Percentiles rank a stretch among this genome's conserved stretches.
Evolutionary conservation across 2,329 filamentous ascomycete genomes (phyloP).

Genomic region (Emergomyces pasteurianus): DNA sequence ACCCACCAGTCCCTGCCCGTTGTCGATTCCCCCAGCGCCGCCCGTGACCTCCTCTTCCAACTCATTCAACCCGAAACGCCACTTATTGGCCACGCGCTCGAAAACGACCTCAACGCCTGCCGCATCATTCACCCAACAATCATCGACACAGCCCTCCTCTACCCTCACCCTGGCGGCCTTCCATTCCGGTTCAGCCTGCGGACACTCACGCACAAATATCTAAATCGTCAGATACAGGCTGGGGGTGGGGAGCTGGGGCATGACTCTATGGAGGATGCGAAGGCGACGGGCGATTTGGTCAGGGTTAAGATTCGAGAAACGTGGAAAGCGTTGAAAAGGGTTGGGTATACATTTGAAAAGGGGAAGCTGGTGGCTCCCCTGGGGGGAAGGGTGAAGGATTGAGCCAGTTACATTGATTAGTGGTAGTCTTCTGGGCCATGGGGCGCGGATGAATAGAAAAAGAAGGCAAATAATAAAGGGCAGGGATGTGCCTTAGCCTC

Average conservation of each 20-base stretch:
- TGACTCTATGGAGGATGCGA: conserved; percentile 84
- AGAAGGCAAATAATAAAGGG: conserved; percentile 5
- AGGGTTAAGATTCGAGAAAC: conserved; percentile 55
- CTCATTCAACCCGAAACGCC: conserved; percentile 66
- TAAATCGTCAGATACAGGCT: conserved; percentile 69
- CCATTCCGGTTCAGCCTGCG: conserved; percentile 72
- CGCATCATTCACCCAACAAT: conserved; percentile 76
- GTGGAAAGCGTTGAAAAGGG: conserved; percentile 54
- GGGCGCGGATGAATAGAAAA: conserved; percentile 19
- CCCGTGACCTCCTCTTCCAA: conserved; percentile 65
- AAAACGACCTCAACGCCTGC: conserved; percentile 83
- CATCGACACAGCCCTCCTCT: conserved; percentile 77
- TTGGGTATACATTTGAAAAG: conserved; percentile 48
- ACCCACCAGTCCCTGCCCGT: conserved; percentile 53
- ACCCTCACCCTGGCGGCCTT: conserved; percentile 63
- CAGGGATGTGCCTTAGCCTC: background rate
- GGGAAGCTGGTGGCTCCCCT: conserved; percentile 24
- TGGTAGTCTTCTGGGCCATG: background rate
- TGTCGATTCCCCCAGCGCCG: conserved; percentile 60
- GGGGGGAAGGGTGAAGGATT: background rate
- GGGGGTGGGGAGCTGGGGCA: conserved; percentile 54
- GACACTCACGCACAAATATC: conserved; percentile 53
- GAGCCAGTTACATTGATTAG: background rate
- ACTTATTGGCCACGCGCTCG: conserved; percentile 82
- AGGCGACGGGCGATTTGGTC: conserved; percentile 78